Percentiles rank a stretch among this genome's conserved stretches.
Evolutionary conservation across 306 rosid species (phyloP).

Genomic region (Macrotyloma uniflorum): DNA sequence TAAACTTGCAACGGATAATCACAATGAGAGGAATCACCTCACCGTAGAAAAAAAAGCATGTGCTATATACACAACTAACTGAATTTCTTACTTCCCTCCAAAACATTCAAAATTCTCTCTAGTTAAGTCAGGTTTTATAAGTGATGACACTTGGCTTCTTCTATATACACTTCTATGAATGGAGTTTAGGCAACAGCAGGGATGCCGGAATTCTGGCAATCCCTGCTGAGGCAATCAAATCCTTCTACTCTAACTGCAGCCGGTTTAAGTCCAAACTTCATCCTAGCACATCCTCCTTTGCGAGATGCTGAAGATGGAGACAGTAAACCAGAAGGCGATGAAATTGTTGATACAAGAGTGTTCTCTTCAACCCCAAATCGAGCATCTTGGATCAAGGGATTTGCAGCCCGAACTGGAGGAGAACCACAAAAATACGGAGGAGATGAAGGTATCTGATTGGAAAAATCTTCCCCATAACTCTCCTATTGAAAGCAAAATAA

Average conservation of each 20-base stretch:
- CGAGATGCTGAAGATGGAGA: constrained; percentile 64
- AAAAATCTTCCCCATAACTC: constrained; percentile 55
- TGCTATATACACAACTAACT: constrained; percentile 40
- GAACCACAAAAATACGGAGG: constrained; percentile 81
- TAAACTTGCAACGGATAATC: constrained; percentile 33
- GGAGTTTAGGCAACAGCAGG: constrained; percentile 64
- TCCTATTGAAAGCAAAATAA: constrained; percentile 46
- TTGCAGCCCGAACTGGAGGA: constrained; percentile 76
- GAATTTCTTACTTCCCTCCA: constrained; percentile 33
- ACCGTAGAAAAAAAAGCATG: constrained; percentile 22
- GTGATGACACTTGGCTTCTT: constrained; percentile 59
- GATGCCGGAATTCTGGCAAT: constrained; percentile 76
- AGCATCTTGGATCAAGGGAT: constrained; percentile 74
- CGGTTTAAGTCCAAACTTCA: constrained; percentile 67
- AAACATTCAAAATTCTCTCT: constrained; percentile 44
- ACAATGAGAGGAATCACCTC: constrained; percentile 26
- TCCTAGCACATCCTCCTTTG: constrained; percentile 69
- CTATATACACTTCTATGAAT: constrained; percentile 64
- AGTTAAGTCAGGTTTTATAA: constrained; percentile 39
- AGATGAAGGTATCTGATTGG: constrained; percentile 56
- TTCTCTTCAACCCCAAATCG: constrained; percentile 65
- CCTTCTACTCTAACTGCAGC: constrained; percentile 93
- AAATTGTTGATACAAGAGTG: constrained; percentile 45
- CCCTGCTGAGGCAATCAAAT: constrained; percentile 77
- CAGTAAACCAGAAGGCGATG: constrained; percentile 60